These are phyloP conservation scores for Trametes cinnabarina DNA, from an alignment of 768 basidiomycete genomes.

Conservation along the genomic window DNA sequence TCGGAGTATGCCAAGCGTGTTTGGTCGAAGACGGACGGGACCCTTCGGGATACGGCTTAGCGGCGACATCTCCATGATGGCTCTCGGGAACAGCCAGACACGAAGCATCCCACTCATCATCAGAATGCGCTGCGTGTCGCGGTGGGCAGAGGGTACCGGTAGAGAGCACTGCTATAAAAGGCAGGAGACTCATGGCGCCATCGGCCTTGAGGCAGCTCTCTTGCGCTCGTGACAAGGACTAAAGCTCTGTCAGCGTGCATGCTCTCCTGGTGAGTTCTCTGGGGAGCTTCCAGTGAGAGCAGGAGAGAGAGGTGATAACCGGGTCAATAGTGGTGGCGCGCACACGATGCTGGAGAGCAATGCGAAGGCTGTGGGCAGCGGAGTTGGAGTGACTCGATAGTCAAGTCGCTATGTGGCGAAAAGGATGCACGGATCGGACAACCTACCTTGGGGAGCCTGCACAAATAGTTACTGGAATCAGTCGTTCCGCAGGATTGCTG, in stretches of 20 bases:
- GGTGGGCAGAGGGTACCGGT: conserved; percentile 25
- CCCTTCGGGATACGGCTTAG: conserved; percentile 7
- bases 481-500: background rate
- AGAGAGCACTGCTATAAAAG: conserved; percentile 4
- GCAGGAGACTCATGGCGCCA: conserved; percentile 18
- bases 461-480: background rate
- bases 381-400: background rate
- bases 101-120: too few species aligned
- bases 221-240: conserved; percentile 16
- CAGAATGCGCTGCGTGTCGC: conserved; percentile 17
- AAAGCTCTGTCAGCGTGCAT: conserved; percentile 17
- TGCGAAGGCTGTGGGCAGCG: conserved; percentile 9
- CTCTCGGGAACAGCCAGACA: conserved; percentile 16
- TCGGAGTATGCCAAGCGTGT: background rate
- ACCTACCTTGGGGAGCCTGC: too few species aligned
- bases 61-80: conserved; percentile 6
- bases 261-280: conserved; percentile 3
- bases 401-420: background rate
- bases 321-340: conserved; percentile 18
- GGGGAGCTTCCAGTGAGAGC: background rate
- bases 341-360: conserved; percentile 1
- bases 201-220: conserved; percentile 24
- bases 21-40: too few species aligned
- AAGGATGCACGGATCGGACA: background rate
- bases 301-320: conserved; percentile 4